Evolutionary conservation across 2,329 filamentous ascomycete genomes (phyloP).

Genomic region (Cryphonectria parasitica): DNA sequence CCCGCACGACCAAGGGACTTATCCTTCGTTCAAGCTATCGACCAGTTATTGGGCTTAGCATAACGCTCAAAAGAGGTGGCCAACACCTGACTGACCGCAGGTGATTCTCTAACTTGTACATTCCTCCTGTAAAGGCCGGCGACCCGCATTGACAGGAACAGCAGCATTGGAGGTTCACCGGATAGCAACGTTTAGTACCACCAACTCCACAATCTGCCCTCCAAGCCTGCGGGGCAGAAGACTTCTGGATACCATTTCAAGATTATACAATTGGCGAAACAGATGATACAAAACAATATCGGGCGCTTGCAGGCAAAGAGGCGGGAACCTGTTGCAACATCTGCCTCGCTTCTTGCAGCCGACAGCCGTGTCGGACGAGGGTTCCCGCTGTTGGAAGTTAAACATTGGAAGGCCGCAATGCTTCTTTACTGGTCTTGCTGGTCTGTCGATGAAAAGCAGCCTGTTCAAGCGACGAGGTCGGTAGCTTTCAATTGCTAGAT

Average conservation of each 20-base stretch:
- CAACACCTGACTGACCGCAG: neutral
- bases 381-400: neutral
- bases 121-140: neutral
- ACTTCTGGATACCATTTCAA: neutral
- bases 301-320: neutral
- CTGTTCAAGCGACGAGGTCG: neutral
- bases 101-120: neutral
- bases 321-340: neutral
- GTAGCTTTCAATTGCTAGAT: neutral
- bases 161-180: neutral
- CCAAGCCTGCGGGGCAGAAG: neutral
- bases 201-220: neutral
- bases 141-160: neutral
- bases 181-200: neutral
- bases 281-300: neutral
- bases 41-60: neutral
- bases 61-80: neutral
- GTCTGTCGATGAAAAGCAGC: neutral
- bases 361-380: neutral
- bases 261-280: neutral
- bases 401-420: neutral
- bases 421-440: neutral
- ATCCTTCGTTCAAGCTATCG: neutral
- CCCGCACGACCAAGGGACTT: neutral
- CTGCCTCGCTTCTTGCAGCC: neutral